Evolutionary conservation across 2,329 filamentous ascomycete genomes (phyloP), one percentile per base, ranked within the genome.

Genomic region (Periconia sp.): DNA sequence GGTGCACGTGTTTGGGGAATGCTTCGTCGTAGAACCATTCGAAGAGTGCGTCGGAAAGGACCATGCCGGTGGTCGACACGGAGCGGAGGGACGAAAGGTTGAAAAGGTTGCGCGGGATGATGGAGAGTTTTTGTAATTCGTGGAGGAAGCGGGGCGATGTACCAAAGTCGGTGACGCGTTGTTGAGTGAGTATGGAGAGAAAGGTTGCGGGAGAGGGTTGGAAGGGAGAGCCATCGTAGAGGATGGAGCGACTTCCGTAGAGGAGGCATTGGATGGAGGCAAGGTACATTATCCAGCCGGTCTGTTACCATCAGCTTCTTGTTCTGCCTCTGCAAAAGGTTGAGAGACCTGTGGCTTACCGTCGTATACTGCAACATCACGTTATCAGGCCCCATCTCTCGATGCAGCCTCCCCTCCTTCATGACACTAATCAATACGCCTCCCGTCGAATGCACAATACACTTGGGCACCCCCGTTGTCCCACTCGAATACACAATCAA

Each of bases 221-320:
- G 67, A 95, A 90, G 0, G 89, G 89, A 7, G 85, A 89, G 3
- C 89, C 90, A 61, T 95, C 89, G 64, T 95, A 95, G n/a, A 92
- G 73, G 2, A 95, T 69, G 1, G 80, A 74, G 5, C 82, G 77
- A 0, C 77, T 76, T 6, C 88, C 88, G 26, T 77, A 71, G 1
- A 86, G 56, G 6, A 92, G 73, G 4, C 77, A 73, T 15, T 77
- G 74, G 0, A 89, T 74, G 25, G 78, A 80, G 3, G 76, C 71
- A 7, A 91, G 73, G 63, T 92, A 94, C 89, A 95, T 95, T 70
- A 95, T 94, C 89, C 89, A 95, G 11, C 66, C 65, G 4, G 66
- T 69, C 65, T 68, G 24, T 13, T 6, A 6, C 15, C 13, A 24
- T 17, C 13, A 37, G 40, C 21, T 21, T 10, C 19, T 18, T 35